These are phyloP conservation scores for Vanrija sp. DNA, from an alignment of 1,284 basidiomycete species.

Conservation along the genomic window DNA sequence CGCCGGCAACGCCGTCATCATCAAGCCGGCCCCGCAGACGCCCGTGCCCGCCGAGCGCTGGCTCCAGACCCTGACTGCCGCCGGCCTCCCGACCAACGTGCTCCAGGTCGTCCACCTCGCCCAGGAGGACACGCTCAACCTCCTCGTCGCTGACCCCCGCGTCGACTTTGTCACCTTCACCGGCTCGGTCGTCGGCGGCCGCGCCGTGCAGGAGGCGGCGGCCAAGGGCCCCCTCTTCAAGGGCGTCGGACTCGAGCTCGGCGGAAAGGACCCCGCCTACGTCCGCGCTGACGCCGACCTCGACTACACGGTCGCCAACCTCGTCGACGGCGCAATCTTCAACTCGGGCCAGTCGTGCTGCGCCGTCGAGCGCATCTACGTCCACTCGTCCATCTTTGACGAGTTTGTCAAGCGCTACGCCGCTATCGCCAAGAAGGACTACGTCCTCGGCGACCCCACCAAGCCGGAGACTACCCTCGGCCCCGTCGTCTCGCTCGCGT, in stretches of 20 bases:
- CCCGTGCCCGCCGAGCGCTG: slow-evolving; percentile 81
- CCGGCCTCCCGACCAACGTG: slow-evolving; percentile 71
- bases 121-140: slow-evolving; percentile 58
- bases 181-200: slow-evolving; percentile 63
- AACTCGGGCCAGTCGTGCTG: slow-evolving; percentile 84
- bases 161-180: slow-evolving; percentile 87
- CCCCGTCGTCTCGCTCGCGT: slow-evolving; percentile 82
- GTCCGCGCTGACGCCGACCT: slow-evolving; percentile 81
- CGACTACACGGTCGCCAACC: slow-evolving; percentile 72
- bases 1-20: slow-evolving; percentile 76
- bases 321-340: slow-evolving; percentile 86
- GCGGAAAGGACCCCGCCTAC: slow-evolving; percentile 94
- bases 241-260: slow-evolving; percentile 65
- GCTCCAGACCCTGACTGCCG: slow-evolving; percentile 61
- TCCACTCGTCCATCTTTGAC: slow-evolving; percentile 78
- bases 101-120: slow-evolving; percentile 77
- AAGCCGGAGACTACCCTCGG: slow-evolving; percentile 70
- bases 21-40: slow-evolving; percentile 94
- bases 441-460: slow-evolving; percentile 82
- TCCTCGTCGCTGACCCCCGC: slow-evolving; percentile 62
- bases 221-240: slow-evolving; percentile 63
- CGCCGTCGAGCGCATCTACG: slow-evolving; percentile 76
- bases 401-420: slow-evolving; percentile 73
- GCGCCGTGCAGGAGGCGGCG: slow-evolving; percentile 46
- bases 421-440: slow-evolving; percentile 65